These are phyloP conservation scores for bread wheat (Triticum aestivum) DNA, from an alignment of 176 grass and related monocot genomes.

Conservation along the genomic window IWGSC_CS_RefSeq_v2.1 NC_057798.1:371568359-371568858, in stretches of 20 bases:
- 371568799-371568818: not conserved
- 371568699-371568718: slow-evolving; percentile 57
- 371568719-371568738: slow-evolving; percentile 63
- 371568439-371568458: not conserved
- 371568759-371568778: slow-evolving; percentile 76
- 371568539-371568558: slow-evolving; percentile 70
- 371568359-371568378: no score
- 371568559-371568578: slow-evolving; percentile 83
- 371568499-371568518: slow-evolving; percentile 78
- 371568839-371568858: slow-evolving; percentile 51
- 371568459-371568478: slow-evolving; percentile 69
- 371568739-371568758: slow-evolving; percentile 75
- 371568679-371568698: slow-evolving; percentile 77
- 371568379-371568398: not conserved
- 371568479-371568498: slow-evolving; percentile 61
- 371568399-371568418: not conserved
- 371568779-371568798: not conserved
- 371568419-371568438: not conserved
- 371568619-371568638: not conserved
- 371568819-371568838: not conserved
- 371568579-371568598: slow-evolving; percentile 51
- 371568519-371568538: slow-evolving; percentile 87
- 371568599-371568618: slow-evolving; percentile 1
- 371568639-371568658: not conserved
- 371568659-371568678: slow-evolving; percentile 84